Evolutionary conservation across 228 moss, liverwort and hornwort genomes (phyloP).

Genomic region (Sphagnum fallax): DNA sequence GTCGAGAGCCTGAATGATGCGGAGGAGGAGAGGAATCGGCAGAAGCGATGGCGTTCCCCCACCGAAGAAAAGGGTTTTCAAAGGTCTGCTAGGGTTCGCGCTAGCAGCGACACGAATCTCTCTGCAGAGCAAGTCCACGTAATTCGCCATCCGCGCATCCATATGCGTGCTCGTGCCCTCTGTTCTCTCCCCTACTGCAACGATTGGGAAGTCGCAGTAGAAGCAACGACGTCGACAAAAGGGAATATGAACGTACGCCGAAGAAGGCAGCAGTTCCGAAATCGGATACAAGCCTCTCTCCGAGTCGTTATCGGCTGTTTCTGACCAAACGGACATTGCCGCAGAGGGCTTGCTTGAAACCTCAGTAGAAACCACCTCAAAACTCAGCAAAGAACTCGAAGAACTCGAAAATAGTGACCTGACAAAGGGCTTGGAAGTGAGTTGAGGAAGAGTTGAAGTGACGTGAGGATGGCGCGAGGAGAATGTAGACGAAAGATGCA

Average conservation of each 20-base stretch:
- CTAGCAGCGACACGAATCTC: constrained; percentile 68
- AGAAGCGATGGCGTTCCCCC: constrained; percentile 95
- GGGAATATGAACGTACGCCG: constrained; percentile 82
- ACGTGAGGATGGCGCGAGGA: too few species aligned
- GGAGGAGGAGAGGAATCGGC: constrained; percentile 54
- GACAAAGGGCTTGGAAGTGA: too few species aligned
- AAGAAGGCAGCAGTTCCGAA: constrained; percentile 15
- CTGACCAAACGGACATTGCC: too few species aligned
- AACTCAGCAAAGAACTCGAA: too few species aligned
- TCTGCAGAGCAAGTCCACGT: constrained; percentile 73
- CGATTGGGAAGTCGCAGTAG: constrained; percentile 89
- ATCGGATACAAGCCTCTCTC: too few species aligned
- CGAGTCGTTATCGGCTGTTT: too few species aligned
- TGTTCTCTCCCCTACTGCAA: constrained; percentile 84
- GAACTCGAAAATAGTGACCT: too few species aligned
- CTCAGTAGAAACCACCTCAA: too few species aligned
- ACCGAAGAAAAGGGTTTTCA: constrained; percentile 84
- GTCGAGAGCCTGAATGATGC: constrained; percentile 46
- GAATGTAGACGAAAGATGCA: too few species aligned
- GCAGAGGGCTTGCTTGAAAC: too few species aligned
- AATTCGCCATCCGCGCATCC: constrained; percentile 60
- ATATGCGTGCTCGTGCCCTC: constrained; percentile 38
- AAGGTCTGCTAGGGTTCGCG: constrained; percentile 17
- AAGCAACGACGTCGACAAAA: constrained; percentile 92
- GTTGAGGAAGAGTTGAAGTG: too few species aligned